Base-by-base conservation (phyloP, 306 rosid species). In the Quercus glauca region DNA sequence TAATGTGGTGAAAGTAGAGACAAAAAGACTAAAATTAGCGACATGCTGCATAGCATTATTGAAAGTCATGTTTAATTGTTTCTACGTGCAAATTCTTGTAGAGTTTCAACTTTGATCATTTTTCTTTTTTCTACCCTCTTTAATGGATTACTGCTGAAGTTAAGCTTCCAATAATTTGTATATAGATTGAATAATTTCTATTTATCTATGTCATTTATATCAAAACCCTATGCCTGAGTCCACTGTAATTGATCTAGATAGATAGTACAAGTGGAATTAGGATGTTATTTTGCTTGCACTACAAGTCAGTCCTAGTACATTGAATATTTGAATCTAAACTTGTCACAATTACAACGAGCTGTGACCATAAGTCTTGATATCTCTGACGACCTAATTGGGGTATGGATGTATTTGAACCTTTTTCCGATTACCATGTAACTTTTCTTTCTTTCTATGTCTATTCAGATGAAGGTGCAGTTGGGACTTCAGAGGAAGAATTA, bases 401-500 rank as follows among this genome's bases (percentile, higher is more conserved):
- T 18, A 18, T 8, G 25, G 51, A 31, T 33, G 10, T 58, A 9
- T 5, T 3, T 19, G n/a, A 4, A 17, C 52, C 43, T 45, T 68
- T 33, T 67, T 6, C 3, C 35, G 51, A 14, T 18, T 33, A 23
- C 25, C 25, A 19, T n/a, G 8, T 4, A 68, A 68, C 52, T 35
- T 9, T 17, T 18, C 71, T 65, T 65, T 33, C 6, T 19, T 33
- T 63, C 20, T 61, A 12, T 26, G 41, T 18, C 15, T 63, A 13
- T 14, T 52, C 28, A 87, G 87, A 88, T 64, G 91, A 83, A 55
- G 45, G 45, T 41, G 88, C 78, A 28, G 61, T 21, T 7, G 84
- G 82, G 70, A 85, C 81, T 63, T 88, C 87, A 43, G 90, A 77
- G 84, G 85, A 88, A 76, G 88, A 81, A 15, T 23, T 76, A 12